Percentiles rank a stretch among this genome's conserved stretches.
phyloP scores from a whole-genome alignment of 345 rosid genomes.

The Gossypium australe region DNA sequence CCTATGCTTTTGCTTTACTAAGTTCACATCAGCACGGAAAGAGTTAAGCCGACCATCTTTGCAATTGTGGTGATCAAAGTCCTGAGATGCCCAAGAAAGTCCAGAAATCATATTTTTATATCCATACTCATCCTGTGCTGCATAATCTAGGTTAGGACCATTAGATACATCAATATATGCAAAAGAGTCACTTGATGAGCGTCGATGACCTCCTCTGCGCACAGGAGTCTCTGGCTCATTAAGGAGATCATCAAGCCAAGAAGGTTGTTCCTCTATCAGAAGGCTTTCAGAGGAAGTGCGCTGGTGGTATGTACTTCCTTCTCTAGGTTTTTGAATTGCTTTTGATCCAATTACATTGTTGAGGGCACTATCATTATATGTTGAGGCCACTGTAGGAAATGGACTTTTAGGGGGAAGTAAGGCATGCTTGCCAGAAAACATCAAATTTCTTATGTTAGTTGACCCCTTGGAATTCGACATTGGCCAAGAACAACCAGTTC shows the following conservation, averaged over 20 bases:
- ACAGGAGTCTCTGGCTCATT: constrained; percentile 95
- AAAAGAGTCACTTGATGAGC: constrained; percentile 96
- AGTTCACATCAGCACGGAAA: constrained; percentile 41
- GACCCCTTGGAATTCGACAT: constrained; percentile 80
- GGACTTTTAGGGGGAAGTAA: constrained; percentile 94
- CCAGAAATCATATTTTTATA: constrained; percentile 33
- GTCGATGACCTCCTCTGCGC: constrained; percentile 83
- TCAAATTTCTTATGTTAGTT: constrained; percentile 54
- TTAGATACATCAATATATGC: constrained; percentile 70
- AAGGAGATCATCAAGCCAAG: constrained; percentile 99
- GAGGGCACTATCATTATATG: constrained; percentile 62
- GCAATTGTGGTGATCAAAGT: constrained; percentile 45
- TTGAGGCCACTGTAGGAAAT: constrained; percentile 62
- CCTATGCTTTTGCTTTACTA: constrained; percentile 45
- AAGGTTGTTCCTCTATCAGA: constrained; percentile 86
- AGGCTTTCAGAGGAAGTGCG: constrained; percentile 90
- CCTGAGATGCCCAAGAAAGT: constrained; percentile 64
- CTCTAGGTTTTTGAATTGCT: constrained; percentile 61
- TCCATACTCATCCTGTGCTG: constrained; percentile 57
- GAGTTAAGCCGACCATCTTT: constrained; percentile 45
- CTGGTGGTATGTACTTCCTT: constrained; percentile 58
- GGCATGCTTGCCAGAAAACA: constrained; percentile 71
- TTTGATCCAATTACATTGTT: constrained; percentile 53
- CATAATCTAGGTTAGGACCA: constrained; percentile 49
- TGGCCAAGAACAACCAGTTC: constrained; percentile 31